phyloP scores from a whole-genome alignment of 176 grass and related monocot genomes.

The Lolium rigidum region DNA sequence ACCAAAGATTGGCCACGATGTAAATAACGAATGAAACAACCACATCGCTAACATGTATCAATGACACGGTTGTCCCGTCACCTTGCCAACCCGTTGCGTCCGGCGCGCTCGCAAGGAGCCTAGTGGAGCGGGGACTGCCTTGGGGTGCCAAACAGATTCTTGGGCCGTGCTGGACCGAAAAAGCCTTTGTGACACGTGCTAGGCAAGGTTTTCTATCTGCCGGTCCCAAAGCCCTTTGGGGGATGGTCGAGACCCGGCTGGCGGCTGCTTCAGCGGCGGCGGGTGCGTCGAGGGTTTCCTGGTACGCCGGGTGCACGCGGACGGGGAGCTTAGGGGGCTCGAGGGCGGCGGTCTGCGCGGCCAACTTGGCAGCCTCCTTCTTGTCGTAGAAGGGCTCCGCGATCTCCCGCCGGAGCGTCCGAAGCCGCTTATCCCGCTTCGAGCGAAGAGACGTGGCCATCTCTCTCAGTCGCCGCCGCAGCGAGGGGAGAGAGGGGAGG shows the following conservation, averaged over 20 bases:
- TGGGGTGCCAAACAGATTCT: too few species aligned
- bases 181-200: too few species aligned
- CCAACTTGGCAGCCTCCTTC: slow-evolving; percentile 87
- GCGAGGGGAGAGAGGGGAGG: neutral
- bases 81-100: too few species aligned
- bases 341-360: slow-evolving; percentile 83
- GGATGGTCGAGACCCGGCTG: slow-evolving; percentile 34
- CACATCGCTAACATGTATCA: too few species aligned
- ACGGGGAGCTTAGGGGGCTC: slow-evolving; percentile 70
- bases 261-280: neutral
- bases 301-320: slow-evolving; percentile 50
- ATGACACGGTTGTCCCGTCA: too few species aligned
- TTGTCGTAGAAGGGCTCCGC: slow-evolving; percentile 91
- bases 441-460: slow-evolving; percentile 96
- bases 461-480: neutral
- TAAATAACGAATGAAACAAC: too few species aligned
- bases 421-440: slow-evolving; percentile 85
- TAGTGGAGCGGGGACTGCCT: too few species aligned
- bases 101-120: too few species aligned
- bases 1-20: too few species aligned
- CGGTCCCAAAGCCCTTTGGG: too few species aligned
- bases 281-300: slow-evolving; percentile 38
- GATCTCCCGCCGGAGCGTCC: slow-evolving; percentile 82
- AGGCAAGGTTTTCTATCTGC: too few species aligned
- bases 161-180: too few species aligned